Base-by-base conservation (phyloP, 2,329 filamentous ascomycete species). In the Hymenoscyphus scutula region DNA sequence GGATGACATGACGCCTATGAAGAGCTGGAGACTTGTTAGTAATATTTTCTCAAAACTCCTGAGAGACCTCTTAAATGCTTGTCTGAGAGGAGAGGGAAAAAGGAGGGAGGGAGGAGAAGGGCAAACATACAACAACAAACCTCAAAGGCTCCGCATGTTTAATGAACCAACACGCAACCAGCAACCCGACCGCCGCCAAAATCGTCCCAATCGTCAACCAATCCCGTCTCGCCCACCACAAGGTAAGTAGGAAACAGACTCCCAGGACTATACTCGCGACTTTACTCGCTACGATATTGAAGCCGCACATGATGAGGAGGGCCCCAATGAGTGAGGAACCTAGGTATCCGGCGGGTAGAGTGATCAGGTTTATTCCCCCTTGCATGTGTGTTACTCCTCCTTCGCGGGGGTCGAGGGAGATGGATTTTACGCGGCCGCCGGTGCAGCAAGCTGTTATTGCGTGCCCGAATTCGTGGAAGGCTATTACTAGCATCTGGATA, bases 1-100 rank as follows among this genome's bases (percentile, higher is more conserved):
- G 1, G 86, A 88, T 6, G 86, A 89, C 90, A 93, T 92, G 69
- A 92, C 89, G 51, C 90, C 90, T 65, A 93, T 91, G 71, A 93
- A 93, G 30, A 93, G 81, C 58, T 59, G 29, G 1, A n/a, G 17
- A 23, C 1, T 32, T 2, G 13, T 58, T 58, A 58, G 56, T 13
- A 48, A 6, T n/a, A n/a, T n/a, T n/a, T n/a, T n/a, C n/a, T n/a
- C n/a, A n/a, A n/a, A n/a, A n/a, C n/a, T n/a, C n/a, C n/a, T n/a
- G n/a, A n/a, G n/a, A n/a, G n/a, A n/a, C n/a, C n/a, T n/a, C n/a
- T n/a, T n/a, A n/a, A n/a, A n/a, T n/a, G n/a, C n/a, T n/a, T n/a
- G n/a, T n/a, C n/a, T n/a, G n/a, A n/a, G n/a, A n/a, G n/a, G n/a
- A n/a, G n/a, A n/a, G n/a, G 13, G 23, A 8, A 45, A 11, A 5